phyloP scores from a whole-genome alignment of 352 stramenopile genomes.

The Pilasporangium apinafurcum region DNA sequence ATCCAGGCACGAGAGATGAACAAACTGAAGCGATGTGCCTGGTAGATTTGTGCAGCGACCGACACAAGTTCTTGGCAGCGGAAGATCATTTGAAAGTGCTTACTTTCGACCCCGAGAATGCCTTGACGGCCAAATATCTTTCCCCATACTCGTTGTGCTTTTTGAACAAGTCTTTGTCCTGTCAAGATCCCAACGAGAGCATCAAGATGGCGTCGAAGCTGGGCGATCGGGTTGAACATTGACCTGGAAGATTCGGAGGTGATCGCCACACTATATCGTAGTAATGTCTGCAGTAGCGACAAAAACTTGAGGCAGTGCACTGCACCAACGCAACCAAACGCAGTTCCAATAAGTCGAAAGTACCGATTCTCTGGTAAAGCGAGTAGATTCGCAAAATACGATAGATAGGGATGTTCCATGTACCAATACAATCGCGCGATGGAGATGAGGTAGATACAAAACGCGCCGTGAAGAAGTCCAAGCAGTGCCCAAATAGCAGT shows the following conservation, averaged over 20 bases:
- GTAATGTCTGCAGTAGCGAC: background rate
- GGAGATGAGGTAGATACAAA: too few relatives aligned
- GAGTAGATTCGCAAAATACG: constrained; percentile 20
- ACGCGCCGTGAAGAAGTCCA: too few relatives aligned
- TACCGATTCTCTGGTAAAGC: constrained; percentile 9
- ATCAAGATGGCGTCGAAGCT: too few relatives aligned
- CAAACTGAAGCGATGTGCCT: constrained; percentile 6
- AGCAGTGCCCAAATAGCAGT: too few relatives aligned
- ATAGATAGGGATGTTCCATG: constrained; percentile 14
- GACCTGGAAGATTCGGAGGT: too few relatives aligned
- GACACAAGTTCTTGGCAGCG: constrained; percentile 7
- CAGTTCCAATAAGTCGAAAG: constrained; percentile 9
- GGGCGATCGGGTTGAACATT: too few relatives aligned
- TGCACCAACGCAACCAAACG: constrained; percentile 9
- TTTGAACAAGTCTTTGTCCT: too few relatives aligned
- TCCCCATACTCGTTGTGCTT: too few relatives aligned
- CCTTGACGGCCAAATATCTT: background rate
- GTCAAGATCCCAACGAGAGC: too few relatives aligned
- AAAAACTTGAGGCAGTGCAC: background rate
- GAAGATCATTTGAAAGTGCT: constrained; percentile 1
- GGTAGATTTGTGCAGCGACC: constrained; percentile 4
- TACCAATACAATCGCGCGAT: constrained; percentile 15
- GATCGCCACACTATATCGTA: too few relatives aligned
- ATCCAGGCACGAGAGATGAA: constrained; percentile 8
- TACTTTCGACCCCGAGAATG: constrained; percentile 1